Conservation (phyloP, 768 basidiomycete species). For the Lactarius sp. region DNA sequence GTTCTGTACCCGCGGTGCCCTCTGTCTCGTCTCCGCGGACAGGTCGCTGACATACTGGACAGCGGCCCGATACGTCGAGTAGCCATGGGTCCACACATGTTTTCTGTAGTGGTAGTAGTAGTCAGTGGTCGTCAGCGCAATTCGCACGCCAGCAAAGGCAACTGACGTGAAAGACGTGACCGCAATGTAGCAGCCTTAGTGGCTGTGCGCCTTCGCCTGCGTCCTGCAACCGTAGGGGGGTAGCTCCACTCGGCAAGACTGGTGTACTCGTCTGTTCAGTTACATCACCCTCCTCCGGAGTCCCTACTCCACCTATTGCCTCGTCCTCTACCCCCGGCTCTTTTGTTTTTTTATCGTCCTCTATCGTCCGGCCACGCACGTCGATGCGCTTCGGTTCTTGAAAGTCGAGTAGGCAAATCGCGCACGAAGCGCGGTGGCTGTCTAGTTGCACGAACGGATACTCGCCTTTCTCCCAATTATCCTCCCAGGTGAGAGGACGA, state of each 20-base stretch:
- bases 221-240: conserved; percentile 53
- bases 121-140: conserved; percentile 5
- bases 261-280: background rate
- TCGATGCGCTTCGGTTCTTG: conserved; percentile 55
- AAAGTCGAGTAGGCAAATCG: conserved; percentile 82
- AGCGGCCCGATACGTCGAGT: conserved; percentile 76
- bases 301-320: conserved; percentile 34
- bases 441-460: conserved; percentile 81
- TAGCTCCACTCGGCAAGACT: conserved; percentile 26
- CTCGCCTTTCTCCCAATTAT: conserved; percentile 68
- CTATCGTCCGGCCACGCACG: conserved; percentile 31
- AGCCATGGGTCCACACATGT: conserved; percentile 90
- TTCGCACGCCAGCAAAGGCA: background rate
- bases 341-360: conserved; percentile 5
- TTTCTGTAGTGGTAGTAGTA: conserved; percentile 45
- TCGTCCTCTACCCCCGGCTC: conserved; percentile 5
- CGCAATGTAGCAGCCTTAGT: conserved; percentile 68
- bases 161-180: conserved; percentile 88
- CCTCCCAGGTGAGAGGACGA: conserved; percentile 60
- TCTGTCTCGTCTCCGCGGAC: conserved; percentile 48
- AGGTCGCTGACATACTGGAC: conserved; percentile 78
- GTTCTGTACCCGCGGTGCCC: conserved; percentile 33
- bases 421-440: conserved; percentile 78
- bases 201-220: conserved; percentile 76
- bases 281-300: conserved; percentile 31